Percentiles rank a stretch among this genome's conserved stretches.
Evolutionary conservation across 495 filamentous ascomycete species (phyloP).

Genomic region (Cryomyces minteri): DNA sequence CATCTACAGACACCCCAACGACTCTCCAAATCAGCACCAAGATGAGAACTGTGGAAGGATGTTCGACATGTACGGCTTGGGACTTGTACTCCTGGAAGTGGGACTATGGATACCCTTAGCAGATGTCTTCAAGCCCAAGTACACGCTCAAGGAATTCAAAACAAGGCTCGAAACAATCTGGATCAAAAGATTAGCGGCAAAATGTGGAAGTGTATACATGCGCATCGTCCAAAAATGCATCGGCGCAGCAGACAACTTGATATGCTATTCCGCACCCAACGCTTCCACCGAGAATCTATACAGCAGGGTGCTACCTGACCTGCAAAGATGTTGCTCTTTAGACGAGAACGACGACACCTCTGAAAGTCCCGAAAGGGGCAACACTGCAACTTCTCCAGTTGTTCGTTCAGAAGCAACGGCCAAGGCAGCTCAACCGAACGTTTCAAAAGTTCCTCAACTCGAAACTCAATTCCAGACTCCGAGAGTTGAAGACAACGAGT

Average conservation of each 20-base stretch:
- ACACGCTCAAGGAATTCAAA: conserved; percentile 44
- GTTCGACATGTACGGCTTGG: conserved; percentile 72
- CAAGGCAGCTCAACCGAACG: too few relatives aligned
- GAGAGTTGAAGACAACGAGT: too few relatives aligned
- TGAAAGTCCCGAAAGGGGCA: too few relatives aligned
- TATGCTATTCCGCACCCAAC: too few relatives aligned
- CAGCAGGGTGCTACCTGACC: too few relatives aligned
- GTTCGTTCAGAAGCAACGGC: too few relatives aligned
- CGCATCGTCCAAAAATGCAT: conserved; percentile 66
- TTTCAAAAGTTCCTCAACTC: too few relatives aligned
- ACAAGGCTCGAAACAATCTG: conserved; percentile 41
- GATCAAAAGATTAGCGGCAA: conserved; percentile 32
- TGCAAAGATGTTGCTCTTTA: too few relatives aligned
- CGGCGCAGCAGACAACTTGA: conserved; percentile 42
- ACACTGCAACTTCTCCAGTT: too few relatives aligned
- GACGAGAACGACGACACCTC: too few relatives aligned
- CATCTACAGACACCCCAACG: conserved; percentile 64
- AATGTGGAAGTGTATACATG: conserved; percentile 41
- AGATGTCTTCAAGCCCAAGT: conserved; percentile 47
- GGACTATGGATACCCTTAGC: conserved; percentile 73
- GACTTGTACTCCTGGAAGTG: conserved; percentile 68
- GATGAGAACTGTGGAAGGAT: conserved; percentile 25
- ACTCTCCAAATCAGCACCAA: conserved; percentile 26
- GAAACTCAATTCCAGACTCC: too few relatives aligned
- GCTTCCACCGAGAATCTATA: too few relatives aligned